These are phyloP conservation scores for Letharia lupina DNA, from an alignment of 495 filamentous ascomycete species.

Conservation along the genomic window DNA sequence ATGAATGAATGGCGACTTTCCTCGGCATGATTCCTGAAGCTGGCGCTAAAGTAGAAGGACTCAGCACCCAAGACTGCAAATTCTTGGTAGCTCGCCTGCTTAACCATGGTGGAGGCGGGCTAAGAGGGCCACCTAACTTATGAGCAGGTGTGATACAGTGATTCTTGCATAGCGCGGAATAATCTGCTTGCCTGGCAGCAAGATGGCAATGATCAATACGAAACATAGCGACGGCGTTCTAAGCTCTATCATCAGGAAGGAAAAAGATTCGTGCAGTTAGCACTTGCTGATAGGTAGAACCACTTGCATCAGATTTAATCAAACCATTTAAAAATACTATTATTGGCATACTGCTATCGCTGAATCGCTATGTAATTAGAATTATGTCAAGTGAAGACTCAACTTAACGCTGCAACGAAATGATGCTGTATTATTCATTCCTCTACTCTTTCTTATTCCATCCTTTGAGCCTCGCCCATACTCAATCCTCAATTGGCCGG, in stretches of 20 bases:
- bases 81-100: neutral
- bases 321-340: neutral
- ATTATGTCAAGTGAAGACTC: neutral
- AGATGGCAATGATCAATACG: neutral
- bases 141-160: neutral
- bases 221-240: conserved; percentile 19
- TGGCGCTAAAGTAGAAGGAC: neutral
- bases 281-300: neutral
- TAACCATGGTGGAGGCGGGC: neutral
- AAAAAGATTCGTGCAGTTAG: neutral
- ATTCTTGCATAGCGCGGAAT: neutral
- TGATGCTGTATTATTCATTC: neutral
- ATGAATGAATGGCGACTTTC: neutral
- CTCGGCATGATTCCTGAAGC: neutral
- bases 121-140: neutral
- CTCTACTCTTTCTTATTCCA: neutral
- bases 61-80: neutral
- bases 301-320: neutral
- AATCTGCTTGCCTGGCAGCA: neutral
- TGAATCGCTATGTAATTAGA: conserved; percentile 1
- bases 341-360: neutral
- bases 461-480: neutral
- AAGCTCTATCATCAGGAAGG: neutral
- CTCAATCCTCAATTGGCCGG: neutral
- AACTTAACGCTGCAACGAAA: neutral